Conservation (phyloP, 129 eudicot species). For the Arctium minus region DNA sequence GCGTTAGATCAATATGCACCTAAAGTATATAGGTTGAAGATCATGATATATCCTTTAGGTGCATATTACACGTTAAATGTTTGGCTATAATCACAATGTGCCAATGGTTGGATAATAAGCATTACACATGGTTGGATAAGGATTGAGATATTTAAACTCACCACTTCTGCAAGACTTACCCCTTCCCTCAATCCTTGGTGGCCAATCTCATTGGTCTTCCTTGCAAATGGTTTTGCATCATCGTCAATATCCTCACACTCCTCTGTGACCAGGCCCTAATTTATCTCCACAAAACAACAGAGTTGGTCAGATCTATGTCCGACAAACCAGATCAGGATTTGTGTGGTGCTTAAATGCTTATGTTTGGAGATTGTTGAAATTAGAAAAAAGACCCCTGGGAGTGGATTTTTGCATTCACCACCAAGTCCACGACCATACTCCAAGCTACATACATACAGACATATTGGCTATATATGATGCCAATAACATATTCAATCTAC, state of each 20-base stretch:
- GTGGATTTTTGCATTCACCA: neutral
- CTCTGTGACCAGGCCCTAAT: conserved; percentile 88
- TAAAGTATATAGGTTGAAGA: too few relatives aligned
- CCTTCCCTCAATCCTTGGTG: conserved; percentile 95
- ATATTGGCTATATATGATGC: neutral
- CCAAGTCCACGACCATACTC: neutral
- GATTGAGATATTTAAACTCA: conserved; percentile 26
- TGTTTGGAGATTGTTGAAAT: neutral
- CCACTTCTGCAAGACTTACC: conserved; percentile 90
- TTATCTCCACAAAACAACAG: conserved; percentile 2
- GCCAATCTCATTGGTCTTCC: conserved; percentile 68
- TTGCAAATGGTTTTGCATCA: conserved; percentile 87
- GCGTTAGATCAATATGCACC: too few relatives aligned
- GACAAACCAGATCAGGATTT: neutral
- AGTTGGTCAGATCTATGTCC: neutral
- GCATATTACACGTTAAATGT: too few relatives aligned
- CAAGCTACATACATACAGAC: neutral
- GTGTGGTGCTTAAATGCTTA: neutral
- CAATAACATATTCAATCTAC: neutral
- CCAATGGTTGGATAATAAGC: neutral
- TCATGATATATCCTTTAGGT: too few relatives aligned
- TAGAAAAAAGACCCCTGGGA: neutral
- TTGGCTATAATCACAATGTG: too few relatives aligned
- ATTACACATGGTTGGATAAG: neutral
- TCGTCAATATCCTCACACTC: conserved; percentile 77